Percentiles rank a stretch among this genome's conserved stretches.
Conservation (phyloP, 257 asterid genomes). For the Ajuga chamaepitys region DNA sequence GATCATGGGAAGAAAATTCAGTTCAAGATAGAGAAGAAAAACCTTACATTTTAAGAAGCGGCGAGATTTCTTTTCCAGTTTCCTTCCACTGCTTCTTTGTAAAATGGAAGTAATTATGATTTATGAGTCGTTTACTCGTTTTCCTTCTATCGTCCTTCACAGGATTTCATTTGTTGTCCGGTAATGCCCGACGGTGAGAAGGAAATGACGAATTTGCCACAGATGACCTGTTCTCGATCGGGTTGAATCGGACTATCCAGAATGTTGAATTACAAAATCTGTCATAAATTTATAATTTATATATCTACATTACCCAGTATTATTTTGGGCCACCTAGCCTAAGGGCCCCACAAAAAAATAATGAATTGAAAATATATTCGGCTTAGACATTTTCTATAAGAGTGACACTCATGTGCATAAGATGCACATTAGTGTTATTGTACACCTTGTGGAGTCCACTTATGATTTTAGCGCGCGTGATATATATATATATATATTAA, state of each 20-base stretch:
- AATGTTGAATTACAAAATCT: too few relatives aligned
- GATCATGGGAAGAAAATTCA: not conserved
- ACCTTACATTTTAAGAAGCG: constrained; percentile 21
- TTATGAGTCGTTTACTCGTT: not conserved
- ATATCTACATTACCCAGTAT: too few relatives aligned
- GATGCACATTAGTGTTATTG: too few relatives aligned
- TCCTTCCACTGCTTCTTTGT: constrained; percentile 10
- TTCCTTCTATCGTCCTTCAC: not conserved
- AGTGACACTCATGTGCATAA: too few relatives aligned
- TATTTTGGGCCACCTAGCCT: too few relatives aligned
- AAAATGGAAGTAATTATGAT: not conserved
- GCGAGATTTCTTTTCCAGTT: not conserved
- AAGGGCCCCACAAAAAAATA: too few relatives aligned
- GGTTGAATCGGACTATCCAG: not conserved
- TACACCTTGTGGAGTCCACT: too few relatives aligned
- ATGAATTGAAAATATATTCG: too few relatives aligned
- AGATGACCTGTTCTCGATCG: not conserved
- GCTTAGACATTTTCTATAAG: too few relatives aligned
- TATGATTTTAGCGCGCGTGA: too few relatives aligned
- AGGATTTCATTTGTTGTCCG: constrained; percentile 3
- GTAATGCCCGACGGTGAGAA: not conserved
- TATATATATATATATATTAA: too few relatives aligned
- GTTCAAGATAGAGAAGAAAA: not conserved
- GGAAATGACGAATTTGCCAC: constrained; percentile 7
- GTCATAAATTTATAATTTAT: too few relatives aligned